Conservation (phyloP, 1,284 basidiomycete species). For the Tilletia horrida region DNA sequence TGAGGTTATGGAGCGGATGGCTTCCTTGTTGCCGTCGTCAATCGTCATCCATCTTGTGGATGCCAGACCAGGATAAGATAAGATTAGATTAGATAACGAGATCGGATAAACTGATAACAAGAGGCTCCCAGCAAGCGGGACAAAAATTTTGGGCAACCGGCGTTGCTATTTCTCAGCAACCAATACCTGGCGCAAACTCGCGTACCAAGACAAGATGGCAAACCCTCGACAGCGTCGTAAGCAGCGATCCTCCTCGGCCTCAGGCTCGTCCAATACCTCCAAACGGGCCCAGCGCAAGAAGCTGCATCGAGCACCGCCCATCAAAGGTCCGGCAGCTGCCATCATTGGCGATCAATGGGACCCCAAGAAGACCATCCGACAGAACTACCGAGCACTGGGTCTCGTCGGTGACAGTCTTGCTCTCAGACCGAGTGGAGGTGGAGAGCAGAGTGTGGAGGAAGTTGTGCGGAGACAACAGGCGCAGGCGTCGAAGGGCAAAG, state of each 20-base stretch:
- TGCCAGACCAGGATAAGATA: too few relatives aligned
- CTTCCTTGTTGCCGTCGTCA: too few relatives aligned
- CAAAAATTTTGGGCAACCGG: neutral
- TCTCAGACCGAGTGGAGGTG: conserved; percentile 21
- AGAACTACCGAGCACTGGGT: conserved; percentile 67
- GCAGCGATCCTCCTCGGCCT: conserved; percentile 63
- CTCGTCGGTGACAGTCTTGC: conserved; percentile 6
- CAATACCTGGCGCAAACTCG: too few relatives aligned
- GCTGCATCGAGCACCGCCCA: conserved; percentile 58
- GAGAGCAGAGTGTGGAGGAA: conserved; percentile 12
- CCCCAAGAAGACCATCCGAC: conserved; percentile 78
- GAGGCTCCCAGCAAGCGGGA: too few relatives aligned
- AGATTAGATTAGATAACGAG: neutral
- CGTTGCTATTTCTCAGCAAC: too few relatives aligned
- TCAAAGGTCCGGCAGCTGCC: conserved; percentile 69
- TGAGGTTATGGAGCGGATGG: neutral
- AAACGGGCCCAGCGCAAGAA: conserved; percentile 72
- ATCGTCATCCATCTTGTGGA: too few relatives aligned
- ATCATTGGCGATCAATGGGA: conserved; percentile 83
- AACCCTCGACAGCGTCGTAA: conserved; percentile 87
- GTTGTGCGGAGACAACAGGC: neutral
- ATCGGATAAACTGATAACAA: neutral
- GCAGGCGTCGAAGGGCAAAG: conserved; percentile 17
- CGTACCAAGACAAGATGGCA: conserved; percentile 63
- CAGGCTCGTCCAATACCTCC: conserved; percentile 64